phyloP scores from a whole-genome alignment of 306 rosid species.

The Rosa rugosa region DNA sequence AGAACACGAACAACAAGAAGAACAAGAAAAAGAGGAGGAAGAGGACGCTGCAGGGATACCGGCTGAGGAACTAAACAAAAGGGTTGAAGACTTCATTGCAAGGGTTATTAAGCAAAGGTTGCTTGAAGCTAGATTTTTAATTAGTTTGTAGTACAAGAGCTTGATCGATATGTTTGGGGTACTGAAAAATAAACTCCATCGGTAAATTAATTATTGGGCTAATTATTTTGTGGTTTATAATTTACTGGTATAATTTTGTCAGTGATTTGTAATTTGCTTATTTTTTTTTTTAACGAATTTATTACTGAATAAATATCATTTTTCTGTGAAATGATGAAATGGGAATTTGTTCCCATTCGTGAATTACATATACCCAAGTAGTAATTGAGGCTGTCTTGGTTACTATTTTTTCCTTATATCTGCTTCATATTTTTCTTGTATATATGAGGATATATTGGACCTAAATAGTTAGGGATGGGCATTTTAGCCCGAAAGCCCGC shows the following conservation, averaged over 20 bases:
- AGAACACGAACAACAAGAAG: not conserved
- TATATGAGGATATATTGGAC: too few species aligned
- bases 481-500: too few species aligned
- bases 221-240: not conserved
- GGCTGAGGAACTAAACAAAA: slow-evolving; percentile 42
- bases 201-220: too few species aligned
- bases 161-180: not conserved
- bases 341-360: not conserved
- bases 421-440: not conserved
- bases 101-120: slow-evolving; percentile 47
- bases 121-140: slow-evolving; percentile 34
- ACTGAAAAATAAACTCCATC: not conserved
- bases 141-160: slow-evolving; percentile 6
- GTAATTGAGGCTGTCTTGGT: not conserved
- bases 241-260: not conserved
- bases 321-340: not conserved
- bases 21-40: slow-evolving; percentile 9
- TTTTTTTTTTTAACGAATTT: not conserved
- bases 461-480: too few species aligned
- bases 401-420: not conserved
- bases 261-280: not conserved
- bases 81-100: slow-evolving; percentile 50
- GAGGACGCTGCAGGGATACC: slow-evolving; percentile 26
- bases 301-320: not conserved
- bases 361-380: not conserved